These are phyloP conservation scores for Cryptococcus hybrid DNA, from an alignment of 1,284 basidiomycete genomes.

Conservation along the genomic window DNA sequence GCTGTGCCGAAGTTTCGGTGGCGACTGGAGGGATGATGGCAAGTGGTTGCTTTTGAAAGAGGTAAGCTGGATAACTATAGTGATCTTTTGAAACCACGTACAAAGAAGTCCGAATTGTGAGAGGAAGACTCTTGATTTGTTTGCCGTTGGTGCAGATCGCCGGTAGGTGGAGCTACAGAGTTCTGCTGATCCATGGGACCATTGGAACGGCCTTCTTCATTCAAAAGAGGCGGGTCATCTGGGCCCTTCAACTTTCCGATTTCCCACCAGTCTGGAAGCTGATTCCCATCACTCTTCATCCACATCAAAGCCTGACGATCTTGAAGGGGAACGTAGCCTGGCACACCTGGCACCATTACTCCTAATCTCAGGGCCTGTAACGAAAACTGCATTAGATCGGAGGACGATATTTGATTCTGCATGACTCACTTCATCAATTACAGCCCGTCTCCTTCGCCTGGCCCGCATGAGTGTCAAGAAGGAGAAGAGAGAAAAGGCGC, in stretches of 20 bases:
- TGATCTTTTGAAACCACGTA: too few relatives aligned
- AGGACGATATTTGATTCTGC: neutral
- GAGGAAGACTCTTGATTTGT: too few relatives aligned
- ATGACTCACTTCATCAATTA: conserved; percentile 34
- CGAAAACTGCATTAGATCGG: neutral
- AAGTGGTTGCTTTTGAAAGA: conserved; percentile 21
- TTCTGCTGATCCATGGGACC: too few relatives aligned
- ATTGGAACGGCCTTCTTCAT: neutral
- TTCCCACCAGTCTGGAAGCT: conserved; percentile 45
- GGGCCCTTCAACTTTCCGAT: conserved; percentile 12
- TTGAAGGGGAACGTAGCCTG: conserved; percentile 42
- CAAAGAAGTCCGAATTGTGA: too few relatives aligned
- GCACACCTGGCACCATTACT: conserved; percentile 44
- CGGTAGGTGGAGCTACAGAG: too few relatives aligned
- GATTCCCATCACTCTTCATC: conserved; percentile 27
- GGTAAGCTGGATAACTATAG: too few relatives aligned
- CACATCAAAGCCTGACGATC: conserved; percentile 26
- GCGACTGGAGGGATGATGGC: conserved; percentile 25
- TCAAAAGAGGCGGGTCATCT: neutral
- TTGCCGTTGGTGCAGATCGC: too few relatives aligned
- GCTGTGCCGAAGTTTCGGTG: neutral
- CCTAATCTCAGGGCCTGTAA: conserved; percentile 37
- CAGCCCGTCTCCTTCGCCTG: conserved; percentile 30
- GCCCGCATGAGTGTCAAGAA: conserved; percentile 36
- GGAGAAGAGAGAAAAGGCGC: conserved; percentile 39